Evolutionary conservation across 225 moss, liverwort and hornwort species (phyloP).

Genomic region (Polytrichum formosum): DNA sequence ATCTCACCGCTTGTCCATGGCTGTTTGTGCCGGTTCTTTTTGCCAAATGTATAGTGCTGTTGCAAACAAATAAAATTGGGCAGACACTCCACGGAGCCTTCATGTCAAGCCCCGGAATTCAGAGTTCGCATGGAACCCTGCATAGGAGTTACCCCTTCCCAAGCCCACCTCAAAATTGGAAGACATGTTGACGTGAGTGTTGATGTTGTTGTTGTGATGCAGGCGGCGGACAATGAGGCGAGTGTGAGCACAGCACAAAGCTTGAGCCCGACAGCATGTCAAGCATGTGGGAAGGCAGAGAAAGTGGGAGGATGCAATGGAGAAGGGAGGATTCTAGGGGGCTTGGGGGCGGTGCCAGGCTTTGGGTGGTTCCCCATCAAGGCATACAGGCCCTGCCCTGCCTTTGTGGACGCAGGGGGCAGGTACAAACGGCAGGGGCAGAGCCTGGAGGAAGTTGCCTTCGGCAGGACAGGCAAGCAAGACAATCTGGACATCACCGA

Average conservation of each 20-base stretch:
- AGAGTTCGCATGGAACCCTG: not conserved
- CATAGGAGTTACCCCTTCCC: too few species aligned
- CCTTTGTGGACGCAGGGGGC: constrained; percentile 87
- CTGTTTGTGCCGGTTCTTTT: too few species aligned
- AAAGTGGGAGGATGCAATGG: constrained; percentile 91
- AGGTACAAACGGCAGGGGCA: constrained; percentile 81
- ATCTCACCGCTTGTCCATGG: too few species aligned
- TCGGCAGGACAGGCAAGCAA: constrained; percentile 65
- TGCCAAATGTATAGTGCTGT: too few species aligned
- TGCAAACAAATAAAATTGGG: not conserved
- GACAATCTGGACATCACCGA: constrained; percentile 77
- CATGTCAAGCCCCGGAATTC: not conserved
- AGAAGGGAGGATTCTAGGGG: constrained; percentile 91
- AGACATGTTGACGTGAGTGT: not conserved
- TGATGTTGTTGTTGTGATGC: constrained; percentile 1
- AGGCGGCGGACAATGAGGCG: constrained; percentile 9
- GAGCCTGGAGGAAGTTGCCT: constrained; percentile 96
- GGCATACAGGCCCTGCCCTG: constrained; percentile 89
- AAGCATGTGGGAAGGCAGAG: constrained; percentile 80
- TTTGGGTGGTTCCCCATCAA: constrained; percentile 94
- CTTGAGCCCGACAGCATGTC: constrained; percentile 32
- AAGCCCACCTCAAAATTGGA: not conserved
- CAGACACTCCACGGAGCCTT: not conserved
- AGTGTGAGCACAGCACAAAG: constrained; percentile 8
- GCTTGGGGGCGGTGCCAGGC: constrained; percentile 83